Evolutionary conservation across 2,329 filamentous ascomycete genomes (phyloP).

Genomic region (Pyricularia grisea): DNA sequence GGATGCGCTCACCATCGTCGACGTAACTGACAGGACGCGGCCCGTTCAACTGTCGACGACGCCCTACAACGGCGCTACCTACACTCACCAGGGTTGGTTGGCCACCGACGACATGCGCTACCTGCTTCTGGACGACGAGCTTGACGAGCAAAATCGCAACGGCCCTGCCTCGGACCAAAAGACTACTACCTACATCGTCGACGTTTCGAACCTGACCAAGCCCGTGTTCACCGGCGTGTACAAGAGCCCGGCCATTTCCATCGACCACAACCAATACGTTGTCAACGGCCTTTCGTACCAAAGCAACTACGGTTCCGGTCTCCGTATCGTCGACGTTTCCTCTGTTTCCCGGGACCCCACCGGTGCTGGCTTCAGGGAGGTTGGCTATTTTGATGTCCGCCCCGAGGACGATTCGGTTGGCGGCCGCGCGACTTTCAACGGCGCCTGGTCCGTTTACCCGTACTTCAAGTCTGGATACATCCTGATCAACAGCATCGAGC

Average conservation of each 20-base stretch:
- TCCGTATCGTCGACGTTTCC: slow-evolving; percentile 24
- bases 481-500: slow-evolving; percentile 38
- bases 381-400: slow-evolving; percentile 36
- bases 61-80: slow-evolving; percentile 42
- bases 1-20: slow-evolving; percentile 33
- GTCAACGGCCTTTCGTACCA: slow-evolving; percentile 30
- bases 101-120: slow-evolving; percentile 29
- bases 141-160: slow-evolving; percentile 28
- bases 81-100: slow-evolving; percentile 48
- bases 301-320: slow-evolving; percentile 33
- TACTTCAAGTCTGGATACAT: slow-evolving; percentile 26
- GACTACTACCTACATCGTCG: slow-evolving; percentile 39
- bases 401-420: slow-evolving; percentile 35
- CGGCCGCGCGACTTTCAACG: slow-evolving; percentile 25
- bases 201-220: slow-evolving; percentile 30
- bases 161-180: slow-evolving; percentile 21
- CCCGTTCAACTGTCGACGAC: slow-evolving; percentile 17
- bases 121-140: slow-evolving; percentile 41
- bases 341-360: slow-evolving; percentile 22
- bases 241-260: slow-evolving; percentile 25
- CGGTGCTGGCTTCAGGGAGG: slow-evolving; percentile 29
- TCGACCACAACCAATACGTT: slow-evolving; percentile 37
- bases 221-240: slow-evolving; percentile 29
- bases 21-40: slow-evolving; percentile 14
- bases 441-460: slow-evolving; percentile 32